A percentile compares a stretch with the other conserved stretches of the same genome.
Evolutionary conservation across 163 green algal genomes (phyloP).

Genomic region (Chloromonas sp.): DNA sequence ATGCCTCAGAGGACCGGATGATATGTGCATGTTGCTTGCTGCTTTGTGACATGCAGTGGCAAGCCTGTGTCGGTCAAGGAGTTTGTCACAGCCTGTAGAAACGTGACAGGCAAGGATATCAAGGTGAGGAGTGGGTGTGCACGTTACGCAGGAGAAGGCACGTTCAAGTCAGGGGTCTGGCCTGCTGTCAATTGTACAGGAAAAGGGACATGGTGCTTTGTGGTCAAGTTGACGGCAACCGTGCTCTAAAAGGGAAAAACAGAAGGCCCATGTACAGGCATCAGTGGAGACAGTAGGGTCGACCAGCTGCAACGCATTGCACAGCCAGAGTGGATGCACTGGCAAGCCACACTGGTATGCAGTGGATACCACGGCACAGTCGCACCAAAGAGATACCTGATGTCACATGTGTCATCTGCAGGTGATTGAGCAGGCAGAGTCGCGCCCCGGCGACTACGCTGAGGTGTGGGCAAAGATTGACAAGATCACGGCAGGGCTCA

Average conservation of each 20-base stretch:
- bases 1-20: too few species aligned
- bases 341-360: too few species aligned
- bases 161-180: neutral
- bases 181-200: too few species aligned
- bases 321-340: too few species aligned
- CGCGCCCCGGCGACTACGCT: constrained; percentile 62
- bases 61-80: constrained; percentile 42
- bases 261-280: too few species aligned
- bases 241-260: too few species aligned
- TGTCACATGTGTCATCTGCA: neutral
- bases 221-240: too few species aligned
- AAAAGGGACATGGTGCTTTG: too few species aligned
- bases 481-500: constrained; percentile 54
- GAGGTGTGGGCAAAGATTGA: constrained; percentile 53
- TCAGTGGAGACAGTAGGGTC: too few species aligned
- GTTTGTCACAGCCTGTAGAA: constrained; percentile 58
- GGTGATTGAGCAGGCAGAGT: constrained; percentile 46
- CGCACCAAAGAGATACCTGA: too few species aligned
- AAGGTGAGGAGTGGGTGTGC: constrained; percentile 17
- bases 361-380: too few species aligned
- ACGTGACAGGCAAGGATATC: constrained; percentile 41
- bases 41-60: neutral
- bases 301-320: too few species aligned
- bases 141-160: neutral
- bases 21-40: neutral